Evolutionary conservation across 2,329 filamentous ascomycete species (phyloP).

Genomic region (Fusarium concolor): DNA sequence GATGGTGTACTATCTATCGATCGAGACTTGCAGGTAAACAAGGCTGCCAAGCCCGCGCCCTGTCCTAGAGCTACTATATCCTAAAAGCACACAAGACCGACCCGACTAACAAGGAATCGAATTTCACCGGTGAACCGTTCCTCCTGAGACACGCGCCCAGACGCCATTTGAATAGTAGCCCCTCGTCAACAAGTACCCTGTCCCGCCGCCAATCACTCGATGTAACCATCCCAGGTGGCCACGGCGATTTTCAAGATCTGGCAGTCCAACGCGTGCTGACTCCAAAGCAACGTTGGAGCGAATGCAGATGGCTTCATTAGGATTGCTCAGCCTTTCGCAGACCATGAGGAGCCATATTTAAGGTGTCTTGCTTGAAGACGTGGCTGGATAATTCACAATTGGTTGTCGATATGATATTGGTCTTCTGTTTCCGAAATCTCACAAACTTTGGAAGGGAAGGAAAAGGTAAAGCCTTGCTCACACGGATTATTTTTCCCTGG

Average conservation of each 20-base stretch:
- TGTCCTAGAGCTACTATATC: constrained; percentile 19
- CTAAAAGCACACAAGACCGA: constrained; percentile 14
- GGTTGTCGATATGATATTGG: constrained; percentile 11
- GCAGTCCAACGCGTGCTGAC: constrained; percentile 42
- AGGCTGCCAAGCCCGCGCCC: constrained; percentile 34
- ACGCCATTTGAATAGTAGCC: constrained; percentile 44
- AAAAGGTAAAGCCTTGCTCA: neutral
- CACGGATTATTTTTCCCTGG: constrained; percentile 18
- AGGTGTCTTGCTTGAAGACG: constrained; percentile 20
- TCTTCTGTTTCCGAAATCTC: constrained; percentile 8
- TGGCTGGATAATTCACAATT: constrained; percentile 15
- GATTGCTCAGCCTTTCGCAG: constrained; percentile 18
- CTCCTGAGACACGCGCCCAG: constrained; percentile 46
- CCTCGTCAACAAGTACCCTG: constrained; percentile 35
- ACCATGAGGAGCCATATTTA: constrained; percentile 19
- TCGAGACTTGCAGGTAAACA: constrained; percentile 33
- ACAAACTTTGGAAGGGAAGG: neutral
- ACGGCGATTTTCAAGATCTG: constrained; percentile 48
- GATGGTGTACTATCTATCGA: constrained; percentile 33
- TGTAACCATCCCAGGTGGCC: constrained; percentile 45
- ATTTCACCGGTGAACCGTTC: constrained; percentile 42
- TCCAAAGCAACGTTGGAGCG: constrained; percentile 37
- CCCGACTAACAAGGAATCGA: constrained; percentile 35
- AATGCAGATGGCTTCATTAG: constrained; percentile 36
- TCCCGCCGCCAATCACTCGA: constrained; percentile 38